Evolutionary conservation across 768 basidiomycete genomes (phyloP), one percentile per base, ranked within the genome.

Genomic region (Mycena haematopus): DNA sequence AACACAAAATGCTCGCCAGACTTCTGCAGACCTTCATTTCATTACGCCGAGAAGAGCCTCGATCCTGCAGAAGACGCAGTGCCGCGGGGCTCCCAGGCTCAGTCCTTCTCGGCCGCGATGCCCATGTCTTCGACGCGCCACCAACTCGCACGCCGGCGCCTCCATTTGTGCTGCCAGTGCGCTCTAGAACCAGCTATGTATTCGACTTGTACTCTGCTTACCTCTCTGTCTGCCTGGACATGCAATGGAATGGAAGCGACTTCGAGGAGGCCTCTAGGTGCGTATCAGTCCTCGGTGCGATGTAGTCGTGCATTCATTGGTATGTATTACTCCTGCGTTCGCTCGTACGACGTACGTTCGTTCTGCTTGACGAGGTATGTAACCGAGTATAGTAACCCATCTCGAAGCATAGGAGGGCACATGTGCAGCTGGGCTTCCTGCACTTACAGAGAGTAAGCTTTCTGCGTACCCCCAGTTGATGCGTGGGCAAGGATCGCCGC

Each of bases 51-150:
- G 40, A 42, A 19, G 19, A 17, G 40, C 40, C 19, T 42, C 19
- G 19, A 42, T n/a, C 40, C 19, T 21, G 0, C 19, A n/a, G 31
- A 51, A 51, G 11, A 21, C 11, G 17, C n/a, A 15, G 10, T 22
- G 50, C 31, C n/a, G 40, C 40, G 40, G 17, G 14, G 19, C 36
- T 36, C 36, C 14, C 36, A 7, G 14, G 21, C 4, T 6, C 10
- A n/a, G 25, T 4, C 6, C 40, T 54, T 42, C 40, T 42, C 53
- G 27, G 40, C 53, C 27, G n/a, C 53, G 24, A 21, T 9, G 9
- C 29, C 9, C 52, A 40, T 13, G 44, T 45, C 49, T 51, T 51
- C 50, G 50, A 51, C 22, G 51, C 51, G 51, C 51, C 51, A 52
- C 51, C 33, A 52, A n/a, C 35, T 44, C 53, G 21, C 53, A 54